Percentiles rank a stretch among this genome's conserved stretches.
Evolutionary conservation across 257 asterid species (phyloP).

Genomic region (Plantago major): DNA sequence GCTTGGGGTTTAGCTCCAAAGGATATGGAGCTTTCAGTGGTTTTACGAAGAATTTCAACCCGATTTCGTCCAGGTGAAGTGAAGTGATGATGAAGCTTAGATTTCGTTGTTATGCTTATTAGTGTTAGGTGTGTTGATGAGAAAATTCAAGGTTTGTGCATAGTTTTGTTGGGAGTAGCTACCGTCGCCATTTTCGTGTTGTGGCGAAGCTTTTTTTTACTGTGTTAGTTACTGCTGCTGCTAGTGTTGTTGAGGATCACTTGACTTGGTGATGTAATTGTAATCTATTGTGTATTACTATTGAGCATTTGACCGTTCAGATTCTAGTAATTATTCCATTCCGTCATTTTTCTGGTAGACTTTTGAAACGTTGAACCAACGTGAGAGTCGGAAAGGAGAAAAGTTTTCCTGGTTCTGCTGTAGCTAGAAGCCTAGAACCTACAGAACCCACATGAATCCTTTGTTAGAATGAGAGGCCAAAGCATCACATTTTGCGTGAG

Average conservation of each 20-base stretch:
- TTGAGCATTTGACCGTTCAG: too few relatives aligned
- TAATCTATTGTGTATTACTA: too few relatives aligned
- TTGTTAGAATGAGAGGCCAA: too few relatives aligned
- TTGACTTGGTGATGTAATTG: not conserved
- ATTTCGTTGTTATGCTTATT: too few relatives aligned
- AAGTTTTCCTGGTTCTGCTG: too few relatives aligned
- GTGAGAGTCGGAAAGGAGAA: too few relatives aligned
- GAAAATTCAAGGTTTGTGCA: not conserved
- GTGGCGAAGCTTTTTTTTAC: not conserved
- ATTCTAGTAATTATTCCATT: too few relatives aligned
- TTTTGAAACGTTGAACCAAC: too few relatives aligned
- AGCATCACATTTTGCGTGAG: too few relatives aligned
- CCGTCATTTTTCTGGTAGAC: too few relatives aligned
- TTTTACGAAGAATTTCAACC: conserved; percentile 72
- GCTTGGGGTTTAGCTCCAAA: conserved; percentile 90
- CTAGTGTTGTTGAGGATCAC: not conserved
- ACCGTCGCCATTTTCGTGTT: not conserved
- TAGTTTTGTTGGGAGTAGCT: not conserved
- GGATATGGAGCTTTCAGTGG: conserved; percentile 89
- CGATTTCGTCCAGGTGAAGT: conserved; percentile 73
- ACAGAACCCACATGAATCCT: too few relatives aligned
- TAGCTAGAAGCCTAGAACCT: too few relatives aligned
- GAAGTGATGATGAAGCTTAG: not conserved
- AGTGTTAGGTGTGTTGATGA: not conserved
- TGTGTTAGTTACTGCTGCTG: not conserved